Evolutionary conservation across 306 rosid genomes (phyloP).

Genomic region (Vigna nakashimae): DNA sequence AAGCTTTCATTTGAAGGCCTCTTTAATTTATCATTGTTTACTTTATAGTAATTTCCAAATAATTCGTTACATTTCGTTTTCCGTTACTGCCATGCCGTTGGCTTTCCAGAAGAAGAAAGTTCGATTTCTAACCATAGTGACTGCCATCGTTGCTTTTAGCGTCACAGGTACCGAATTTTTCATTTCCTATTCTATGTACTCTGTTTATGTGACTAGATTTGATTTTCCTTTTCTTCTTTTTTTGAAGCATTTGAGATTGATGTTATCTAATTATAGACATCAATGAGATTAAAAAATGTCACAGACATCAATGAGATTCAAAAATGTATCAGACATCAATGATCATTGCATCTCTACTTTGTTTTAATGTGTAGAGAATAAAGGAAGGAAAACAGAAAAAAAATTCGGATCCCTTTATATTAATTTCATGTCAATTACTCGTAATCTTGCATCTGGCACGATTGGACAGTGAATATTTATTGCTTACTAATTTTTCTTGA

Average conservation of each 20-base stretch:
- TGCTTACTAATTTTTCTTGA: neutral
- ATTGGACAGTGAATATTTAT: neutral
- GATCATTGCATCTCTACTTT: neutral
- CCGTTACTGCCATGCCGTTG: constrained; percentile 59
- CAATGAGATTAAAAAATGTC: constrained; percentile 8
- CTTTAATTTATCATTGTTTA: neutral
- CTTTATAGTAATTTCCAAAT: neutral
- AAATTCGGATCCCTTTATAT: neutral
- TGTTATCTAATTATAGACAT: constrained; percentile 6
- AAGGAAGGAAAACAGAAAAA: neutral
- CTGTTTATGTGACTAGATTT: constrained; percentile 1
- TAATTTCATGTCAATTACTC: neutral
- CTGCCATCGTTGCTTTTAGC: constrained; percentile 69
- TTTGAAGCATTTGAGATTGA: neutral
- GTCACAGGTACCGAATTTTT: constrained; percentile 59
- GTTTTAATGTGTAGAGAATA: constrained; percentile 19
- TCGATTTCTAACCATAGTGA: constrained; percentile 53
- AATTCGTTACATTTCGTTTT: constrained; percentile 39
- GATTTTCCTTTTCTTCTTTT: neutral
- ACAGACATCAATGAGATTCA: constrained; percentile 13
- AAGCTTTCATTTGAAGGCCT: constrained; percentile 22
- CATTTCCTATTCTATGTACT: neutral
- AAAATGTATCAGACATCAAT: constrained; percentile 11
- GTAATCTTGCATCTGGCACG: neutral
- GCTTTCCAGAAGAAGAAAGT: constrained; percentile 67